A percentile compares a stretch with the other conserved stretches of the same genome.
Evolutionary conservation across 2,329 filamentous ascomycete species (phyloP).

Genomic region (Aspergillus pseudonomiae): DNA sequence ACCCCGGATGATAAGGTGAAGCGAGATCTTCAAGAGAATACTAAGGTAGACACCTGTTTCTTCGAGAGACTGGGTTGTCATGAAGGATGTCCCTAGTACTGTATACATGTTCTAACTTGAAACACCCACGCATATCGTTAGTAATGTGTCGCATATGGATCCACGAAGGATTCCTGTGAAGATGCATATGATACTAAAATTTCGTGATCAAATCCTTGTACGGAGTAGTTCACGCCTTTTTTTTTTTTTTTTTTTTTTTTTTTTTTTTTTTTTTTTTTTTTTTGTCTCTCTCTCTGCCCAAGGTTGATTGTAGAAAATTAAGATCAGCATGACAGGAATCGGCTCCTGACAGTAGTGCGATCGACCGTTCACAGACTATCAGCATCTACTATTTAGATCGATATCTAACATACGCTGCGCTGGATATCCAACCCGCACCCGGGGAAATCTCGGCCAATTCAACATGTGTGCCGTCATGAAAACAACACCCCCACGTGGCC

Average conservation of each 20-base stretch:
- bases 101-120: not conserved
- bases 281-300: not conserved
- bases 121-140: not conserved
- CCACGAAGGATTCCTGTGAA: not conserved
- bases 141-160: not conserved
- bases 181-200: not conserved
- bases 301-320: not conserved
- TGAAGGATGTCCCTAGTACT: not conserved
- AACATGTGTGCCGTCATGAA: not conserved
- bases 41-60: not conserved
- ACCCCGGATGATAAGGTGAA: not conserved
- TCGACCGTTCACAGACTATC: not conserved
- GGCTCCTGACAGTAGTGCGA: not conserved
- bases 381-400: not conserved
- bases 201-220: not conserved
- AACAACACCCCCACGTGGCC: not conserved
- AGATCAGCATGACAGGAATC: not conserved
- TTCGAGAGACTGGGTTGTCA: not conserved
- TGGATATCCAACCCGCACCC: not conserved
- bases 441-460: not conserved
- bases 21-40: not conserved
- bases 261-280: too few relatives aligned
- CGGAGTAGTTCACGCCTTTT: not conserved
- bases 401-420: not conserved
- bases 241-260: too few relatives aligned